Percentiles rank a stretch among this genome's conserved stretches.
Evolutionary conservation across 805 yeast genomes (phyloP).

Genomic region (Lipomyces yamadae): DNA sequence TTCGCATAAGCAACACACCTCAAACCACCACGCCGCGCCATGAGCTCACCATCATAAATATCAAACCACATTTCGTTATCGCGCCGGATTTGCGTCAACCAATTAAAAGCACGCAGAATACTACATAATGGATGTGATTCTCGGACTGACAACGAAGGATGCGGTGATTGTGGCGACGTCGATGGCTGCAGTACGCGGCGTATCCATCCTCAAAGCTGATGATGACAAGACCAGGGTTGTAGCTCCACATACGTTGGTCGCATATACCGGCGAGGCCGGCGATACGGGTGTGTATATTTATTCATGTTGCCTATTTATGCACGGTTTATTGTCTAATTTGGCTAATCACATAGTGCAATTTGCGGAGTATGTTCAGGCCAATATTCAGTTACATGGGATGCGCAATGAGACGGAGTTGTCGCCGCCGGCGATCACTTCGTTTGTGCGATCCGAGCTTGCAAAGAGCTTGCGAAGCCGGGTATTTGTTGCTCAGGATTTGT

Average conservation of each 20-base stretch:
- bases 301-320: neutral
- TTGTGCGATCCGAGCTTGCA: constrained; percentile 86
- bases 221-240: constrained; percentile 82
- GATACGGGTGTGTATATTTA: constrained; percentile 62
- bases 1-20: neutral
- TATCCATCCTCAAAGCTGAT: constrained; percentile 73
- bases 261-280: constrained; percentile 94
- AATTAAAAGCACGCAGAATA: neutral
- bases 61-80: neutral
- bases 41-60: neutral
- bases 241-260: constrained; percentile 78
- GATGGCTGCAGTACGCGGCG: constrained; percentile 89
- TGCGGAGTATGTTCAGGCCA: constrained; percentile 93
- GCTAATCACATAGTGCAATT: constrained; percentile 52
- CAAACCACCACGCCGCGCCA: neutral
- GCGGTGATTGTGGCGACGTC: constrained; percentile 91
- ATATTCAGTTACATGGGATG: constrained; percentile 83
- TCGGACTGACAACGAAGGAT: constrained; percentile 83
- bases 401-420: constrained; percentile 81
- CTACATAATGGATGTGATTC: constrained; percentile 76
- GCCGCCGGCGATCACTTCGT: constrained; percentile 85
- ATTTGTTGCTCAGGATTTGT: neutral
- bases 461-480: constrained; percentile 81
- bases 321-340: neutral
- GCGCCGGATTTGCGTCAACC: neutral